Evolutionary conservation across 495 filamentous ascomycete species (phyloP), one percentile per base, ranked within the genome.

Genomic region (Jackrogersella multiformis): DNA sequence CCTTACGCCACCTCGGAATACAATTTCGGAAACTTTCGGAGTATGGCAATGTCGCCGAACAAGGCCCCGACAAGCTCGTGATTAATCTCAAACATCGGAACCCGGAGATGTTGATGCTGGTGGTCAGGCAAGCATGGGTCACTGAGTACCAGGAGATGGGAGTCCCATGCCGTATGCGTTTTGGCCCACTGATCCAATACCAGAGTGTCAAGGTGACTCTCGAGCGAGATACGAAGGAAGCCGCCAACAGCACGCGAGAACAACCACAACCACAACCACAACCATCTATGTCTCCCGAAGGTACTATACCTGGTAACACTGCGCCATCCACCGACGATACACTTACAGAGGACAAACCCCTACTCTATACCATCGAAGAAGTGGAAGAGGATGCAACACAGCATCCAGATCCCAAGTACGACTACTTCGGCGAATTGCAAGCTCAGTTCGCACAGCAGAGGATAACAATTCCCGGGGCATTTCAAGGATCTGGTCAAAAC

Each of bases 91-190:
- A n/a, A 1, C 15, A 28, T 35, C 5, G 20, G 6, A 9, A 20
- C 3, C 64, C 41, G 0, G 13, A 8, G 9, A 24, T 5, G 12
- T 9, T 64, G 20, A n/a, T 66, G 2, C 0, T 10, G 2, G 35
- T 36, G 2, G 12, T 71, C 12, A 54, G 28, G n/a, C 52, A 61
- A 5, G 58, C 48, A 26, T 74, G 71, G 71, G 61, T 71, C n/a
- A 44, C n/a, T 21, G 66, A 68, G 32, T 71, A 68, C 56, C 20
- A 34, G 9, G 23, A 44, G 13, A 38, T 36, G 4, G 45, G 53
- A 13, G 38, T 18, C 0, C 30, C 18, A 26, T 71, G 71, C 18
- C 9, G 5, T 0, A 45, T 73, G 60, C 39, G 24, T 12, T 64
- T 61, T 21, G 56, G 38, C 0, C 4, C 56, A 3, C 60, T 62